Base-by-base conservation (phyloP, 1,284 basidiomycete species). In the Exobasidium rhododendri region DNA sequence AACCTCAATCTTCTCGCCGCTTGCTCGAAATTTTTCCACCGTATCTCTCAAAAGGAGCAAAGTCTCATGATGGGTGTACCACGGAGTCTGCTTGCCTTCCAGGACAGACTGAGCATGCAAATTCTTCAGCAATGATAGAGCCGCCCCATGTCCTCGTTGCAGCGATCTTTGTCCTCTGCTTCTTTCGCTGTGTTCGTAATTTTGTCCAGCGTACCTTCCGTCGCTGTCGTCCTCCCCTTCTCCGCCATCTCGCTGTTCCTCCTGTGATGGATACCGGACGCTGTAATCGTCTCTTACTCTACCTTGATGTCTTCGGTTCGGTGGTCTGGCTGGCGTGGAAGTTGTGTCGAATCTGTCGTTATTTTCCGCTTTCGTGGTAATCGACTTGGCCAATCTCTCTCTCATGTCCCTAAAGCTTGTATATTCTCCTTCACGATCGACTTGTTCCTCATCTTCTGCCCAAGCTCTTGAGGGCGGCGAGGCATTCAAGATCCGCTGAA, bases 21-120 rank as follows among this genome's bases (percentile, higher is more conserved):
- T 2, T 24, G 14, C 24, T 50, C 28, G 20, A 28, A 13, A n/a
- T 26, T 50, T 28, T 20, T 50, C 4, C 2, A 50, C 28, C 20
- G 28, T 26, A 3, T 50, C 47, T 26, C 26, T 50, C 13, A 50
- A 26, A 13, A 17, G n/a, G n/a, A 13, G 20, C 47, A 50, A 24
- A 17, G 47, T 50, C 28, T 50, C 47, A 50, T 24, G 28, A 26
- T 50, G 47, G 28, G 47, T 26, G 13, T 24, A 50, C 47, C 47
- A 50, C 22, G 47, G 47, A 13, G 47, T 24, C 2, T 28, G 14
- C 14, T 24, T 2, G 4, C 28, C 3, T 24, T 50, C 47, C 4
- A 50, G 47, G 4, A 26, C 47, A 24, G n/a, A 24, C 28, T 50
- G 47, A 13, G 14, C n/a, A 24, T 3, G n/a, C 4, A 50, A 26